Evolutionary conservation across 2,329 filamentous ascomycete genomes (phyloP).

Genomic region (Emmonsiellopsis sp.): DNA sequence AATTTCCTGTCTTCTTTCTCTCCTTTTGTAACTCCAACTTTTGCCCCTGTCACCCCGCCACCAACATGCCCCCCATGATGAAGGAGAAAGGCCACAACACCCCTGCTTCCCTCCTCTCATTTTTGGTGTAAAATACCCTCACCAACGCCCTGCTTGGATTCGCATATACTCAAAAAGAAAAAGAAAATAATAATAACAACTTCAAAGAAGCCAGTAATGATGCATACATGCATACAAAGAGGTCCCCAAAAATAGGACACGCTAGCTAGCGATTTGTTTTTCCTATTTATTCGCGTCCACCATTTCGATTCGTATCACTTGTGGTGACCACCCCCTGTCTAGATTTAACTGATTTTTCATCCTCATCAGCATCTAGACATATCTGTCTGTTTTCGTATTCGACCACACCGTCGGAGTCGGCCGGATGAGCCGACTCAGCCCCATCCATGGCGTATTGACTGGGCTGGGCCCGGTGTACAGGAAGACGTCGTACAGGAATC

Average conservation of each 20-base stretch:
- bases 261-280: too few relatives aligned
- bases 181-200: background rate
- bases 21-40: too few relatives aligned
- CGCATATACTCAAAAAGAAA: background rate
- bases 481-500: conserved; percentile 58
- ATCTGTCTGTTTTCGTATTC: conserved; percentile 9
- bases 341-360: too few relatives aligned
- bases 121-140: background rate
- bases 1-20: too few relatives aligned
- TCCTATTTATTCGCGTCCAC: too few relatives aligned
- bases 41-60: too few relatives aligned
- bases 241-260: too few relatives aligned
- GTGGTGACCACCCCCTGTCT: too few relatives aligned
- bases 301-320: too few relatives aligned
- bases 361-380: background rate
- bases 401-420: conserved; percentile 14
- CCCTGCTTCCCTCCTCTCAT: background rate
- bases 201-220: too few relatives aligned
- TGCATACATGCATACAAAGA: too few relatives aligned
- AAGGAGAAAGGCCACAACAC: background rate
- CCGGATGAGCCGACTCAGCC: conserved; percentile 46
- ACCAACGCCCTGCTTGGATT: background rate
- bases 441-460: conserved; percentile 58
- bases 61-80: background rate
- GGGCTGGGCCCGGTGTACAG: conserved; percentile 63